Percentiles rank a stretch among this genome's conserved stretches.
Evolutionary conservation across 805 yeast genomes (phyloP).

Genomic region (Kazachstania martiniae): DNA sequence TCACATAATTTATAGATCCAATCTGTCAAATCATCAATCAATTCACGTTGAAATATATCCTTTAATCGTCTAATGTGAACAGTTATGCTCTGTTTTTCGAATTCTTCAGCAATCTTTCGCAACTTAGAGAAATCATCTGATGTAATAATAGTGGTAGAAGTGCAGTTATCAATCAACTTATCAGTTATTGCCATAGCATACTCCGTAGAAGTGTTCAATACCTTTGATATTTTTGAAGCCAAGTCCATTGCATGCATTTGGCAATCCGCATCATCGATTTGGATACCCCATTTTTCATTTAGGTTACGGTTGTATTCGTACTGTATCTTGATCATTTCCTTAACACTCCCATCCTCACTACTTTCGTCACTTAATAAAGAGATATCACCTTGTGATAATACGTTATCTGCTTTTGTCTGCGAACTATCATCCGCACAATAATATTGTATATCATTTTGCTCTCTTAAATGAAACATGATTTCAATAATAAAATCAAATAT

Average conservation of each 20-base stretch:
- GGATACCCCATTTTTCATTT: conserved; percentile 16
- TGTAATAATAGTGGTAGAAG: conserved; percentile 15
- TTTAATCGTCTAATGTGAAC: conserved; percentile 12
- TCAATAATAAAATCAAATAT: conserved; percentile 22
- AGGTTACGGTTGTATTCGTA: conserved; percentile 7
- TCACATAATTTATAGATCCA: conserved; percentile 14
- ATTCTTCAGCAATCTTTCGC: conserved; percentile 9
- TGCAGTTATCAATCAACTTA: conserved; percentile 10
- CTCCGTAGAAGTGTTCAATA: conserved; percentile 18
- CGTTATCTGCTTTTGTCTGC: background rate
- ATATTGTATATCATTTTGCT: conserved; percentile 1
- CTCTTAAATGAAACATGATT: conserved; percentile 7
- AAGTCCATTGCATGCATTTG: conserved; percentile 19
- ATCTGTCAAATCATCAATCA: conserved; percentile 17
- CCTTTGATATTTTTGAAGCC: conserved; percentile 12
- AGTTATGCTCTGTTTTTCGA: conserved; percentile 14
- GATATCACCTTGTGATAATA: too few relatives aligned
- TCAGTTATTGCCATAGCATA: conserved; percentile 16
- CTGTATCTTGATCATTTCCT: conserved; percentile 2
- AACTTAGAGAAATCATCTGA: conserved; percentile 12
- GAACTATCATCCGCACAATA: too few relatives aligned
- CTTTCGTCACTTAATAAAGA: background rate
- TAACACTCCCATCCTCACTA: background rate
- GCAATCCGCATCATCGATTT: conserved; percentile 20
- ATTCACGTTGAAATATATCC: conserved; percentile 17